Base-by-base conservation (phyloP, 768 basidiomycete genomes). In the Mycena indigotica region DNA sequence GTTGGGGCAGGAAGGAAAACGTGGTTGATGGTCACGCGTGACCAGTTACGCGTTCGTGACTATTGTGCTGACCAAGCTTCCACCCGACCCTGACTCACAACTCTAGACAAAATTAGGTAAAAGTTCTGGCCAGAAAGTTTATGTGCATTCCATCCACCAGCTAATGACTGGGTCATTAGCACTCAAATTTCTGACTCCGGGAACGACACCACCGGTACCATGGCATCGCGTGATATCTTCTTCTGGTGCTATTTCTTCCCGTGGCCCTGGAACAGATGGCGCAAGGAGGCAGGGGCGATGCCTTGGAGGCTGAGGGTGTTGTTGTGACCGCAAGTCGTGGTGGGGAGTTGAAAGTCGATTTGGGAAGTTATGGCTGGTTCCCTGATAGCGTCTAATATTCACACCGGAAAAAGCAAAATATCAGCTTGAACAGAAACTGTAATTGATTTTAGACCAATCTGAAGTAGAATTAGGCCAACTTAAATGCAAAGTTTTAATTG, bases 221-320 rank as follows among this genome's bases (percentile, higher is more conserved):
- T 94, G 91, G 91, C 80, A 93, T 59, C 83, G 91, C 28, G 89
- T 93, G 3, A 76, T 93, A 15, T 80, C 83, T 3, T 78, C 89
- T 0, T 79, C 85, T 0, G 91, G 92, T 1, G 72, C 77, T 1
- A 89, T 91, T 62, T 92, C 92, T 1, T 93, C 91, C 5, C 81
- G 94, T 41, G 93, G 90, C 0, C 91, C 93, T 3, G 89, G 86
- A 3, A 94, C 94, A 3, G 75, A 82, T 38, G 93, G 92, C 2
- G 93, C 93, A 0, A 81, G 81, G 44, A 75, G 84, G 1, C 94
- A 97, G 67, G n/a, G n/a, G n/a, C n/a, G n/a, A n/a, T n/a, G n/a
- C n/a, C n/a, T n/a, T n/a, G n/a, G n/a, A n/a, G n/a, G n/a, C n/a
- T n/a, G n/a, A n/a, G n/a, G n/a, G n/a, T 29, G 56, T 39, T 38